Evolutionary conservation across 1,139 yeast genomes (phyloP).

Genomic region (Pichia sp.): DNA sequence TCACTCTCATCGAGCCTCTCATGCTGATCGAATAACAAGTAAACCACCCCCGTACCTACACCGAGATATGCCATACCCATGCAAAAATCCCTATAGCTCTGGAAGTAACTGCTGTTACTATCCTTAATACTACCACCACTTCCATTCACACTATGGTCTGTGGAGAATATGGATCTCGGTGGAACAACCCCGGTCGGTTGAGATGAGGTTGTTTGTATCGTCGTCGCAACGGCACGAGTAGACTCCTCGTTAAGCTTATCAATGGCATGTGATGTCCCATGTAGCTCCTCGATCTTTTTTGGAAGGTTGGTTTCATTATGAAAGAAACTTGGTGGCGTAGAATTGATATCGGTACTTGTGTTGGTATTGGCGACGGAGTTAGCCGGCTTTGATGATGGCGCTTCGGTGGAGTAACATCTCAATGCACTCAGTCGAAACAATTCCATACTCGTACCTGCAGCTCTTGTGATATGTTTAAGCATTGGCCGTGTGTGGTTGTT

Average conservation of each 20-base stretch:
- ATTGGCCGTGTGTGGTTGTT: background rate
- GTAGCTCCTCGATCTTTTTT: background rate
- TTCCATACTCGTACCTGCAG: too few species aligned
- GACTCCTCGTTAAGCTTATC: too few species aligned
- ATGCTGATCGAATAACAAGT: slow-evolving; percentile 14
- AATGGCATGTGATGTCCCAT: too few species aligned
- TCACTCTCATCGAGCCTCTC: slow-evolving; percentile 20
- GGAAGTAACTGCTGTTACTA: slow-evolving; percentile 1
- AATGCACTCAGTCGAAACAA: too few species aligned
- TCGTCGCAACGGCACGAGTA: too few species aligned
- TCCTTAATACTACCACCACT: background rate
- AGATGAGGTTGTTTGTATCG: background rate
- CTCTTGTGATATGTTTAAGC: too few species aligned
- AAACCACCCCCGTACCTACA: slow-evolving; percentile 9
- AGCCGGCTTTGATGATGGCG: too few species aligned
- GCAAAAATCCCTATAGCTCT: slow-evolving; percentile 9
- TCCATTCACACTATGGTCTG: background rate
- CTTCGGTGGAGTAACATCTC: too few species aligned
- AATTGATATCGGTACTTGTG: background rate
- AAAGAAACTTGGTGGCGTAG: slow-evolving; percentile 8
- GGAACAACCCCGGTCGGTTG: background rate
- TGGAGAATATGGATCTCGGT: too few species aligned
- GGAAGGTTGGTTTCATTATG: slow-evolving; percentile 8
- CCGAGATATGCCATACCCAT: slow-evolving; percentile 13
- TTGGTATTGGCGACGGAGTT: background rate